Evolutionary conservation across 2,329 filamentous ascomycete species (phyloP), one percentile per base, ranked within the genome.

Genomic region (Calonectria naviculata): DNA sequence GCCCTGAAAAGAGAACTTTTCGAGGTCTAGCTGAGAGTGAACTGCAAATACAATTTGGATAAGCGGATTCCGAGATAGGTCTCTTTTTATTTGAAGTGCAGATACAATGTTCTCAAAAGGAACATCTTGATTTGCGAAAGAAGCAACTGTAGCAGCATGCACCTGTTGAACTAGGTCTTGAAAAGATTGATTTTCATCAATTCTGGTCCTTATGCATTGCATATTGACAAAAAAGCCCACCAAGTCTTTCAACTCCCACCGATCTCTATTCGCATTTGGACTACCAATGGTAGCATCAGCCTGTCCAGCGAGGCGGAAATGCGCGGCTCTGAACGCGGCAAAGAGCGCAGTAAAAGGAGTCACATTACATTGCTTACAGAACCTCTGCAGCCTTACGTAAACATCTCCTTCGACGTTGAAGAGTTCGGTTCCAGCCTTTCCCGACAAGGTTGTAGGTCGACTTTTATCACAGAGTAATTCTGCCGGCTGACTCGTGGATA

Each of bases 161-260:
- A n/a, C n/a, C n/a, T n/a, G n/a, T n/a, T n/a, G n/a, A n/a, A n/a
- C n/a, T n/a, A n/a, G n/a, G n/a, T 47, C 24, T 3, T 47, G 24
- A 8, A 47, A 47, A 28, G 44, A 47, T n/a, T n/a, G n/a, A n/a
- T 71, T 36, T 0, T 73, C 69, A 15, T 71, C 62, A 5, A 76
- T 21, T 10, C 42, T 58, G 17, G 74, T 65, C 4, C 77, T 64
- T 3, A 78, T 44, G 44, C 75, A 78, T 44, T 77, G 75, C 28
- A 73, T 65, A 62, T 76, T 77, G 44, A 78, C 76, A 42, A 78
- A 78, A 71, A 79, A 79, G 1, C 76, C 76, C 52, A 77, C 69
- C n/a, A 77, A 66, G 19, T 76, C 64, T 54, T 73, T 67, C 5
- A 77, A 26, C 24, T 77, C 71, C 46, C 68, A 58, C 1, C 52